Percentiles rank a stretch among this genome's conserved stretches.
These are phyloP conservation scores for Kwoniella sp. DNA, from an alignment of 768 basidiomycete species.

Conservation along the genomic window DNA sequence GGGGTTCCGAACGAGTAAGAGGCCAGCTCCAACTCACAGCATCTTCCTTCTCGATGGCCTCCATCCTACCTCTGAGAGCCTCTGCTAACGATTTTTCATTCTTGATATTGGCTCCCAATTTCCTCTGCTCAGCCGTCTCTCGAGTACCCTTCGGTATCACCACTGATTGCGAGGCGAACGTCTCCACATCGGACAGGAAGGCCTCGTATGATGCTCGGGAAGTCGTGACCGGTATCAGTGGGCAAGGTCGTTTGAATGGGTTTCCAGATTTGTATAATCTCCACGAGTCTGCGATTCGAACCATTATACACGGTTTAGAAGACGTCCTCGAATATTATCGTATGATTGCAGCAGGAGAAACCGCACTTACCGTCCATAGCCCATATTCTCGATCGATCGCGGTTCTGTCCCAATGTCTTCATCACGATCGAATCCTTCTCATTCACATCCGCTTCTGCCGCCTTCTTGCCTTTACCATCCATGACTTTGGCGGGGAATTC, in stretches of 20 bases:
- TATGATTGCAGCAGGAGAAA: too few species aligned
- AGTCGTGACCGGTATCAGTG: conserved; percentile 30
- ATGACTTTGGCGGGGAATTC: conserved; percentile 24
- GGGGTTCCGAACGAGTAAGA: too few species aligned
- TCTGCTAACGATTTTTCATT: conserved; percentile 37
- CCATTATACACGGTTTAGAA: too few species aligned
- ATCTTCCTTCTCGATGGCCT: conserved; percentile 46
- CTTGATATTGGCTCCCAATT: conserved; percentile 36
- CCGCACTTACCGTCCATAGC: conserved; percentile 39
- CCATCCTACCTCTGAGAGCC: conserved; percentile 27
- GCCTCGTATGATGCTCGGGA: conserved; percentile 27
- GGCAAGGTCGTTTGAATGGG: conserved; percentile 52
- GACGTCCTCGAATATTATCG: too few species aligned
- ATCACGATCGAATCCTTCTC: conserved; percentile 15
- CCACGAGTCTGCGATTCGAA: conserved; percentile 42
- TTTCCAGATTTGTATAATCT: conserved; percentile 49
- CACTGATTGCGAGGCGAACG: conserved; percentile 18
- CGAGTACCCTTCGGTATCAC: conserved; percentile 9
- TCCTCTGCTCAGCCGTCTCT: conserved; percentile 8
- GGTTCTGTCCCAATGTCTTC: conserved; percentile 39
- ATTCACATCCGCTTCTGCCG: conserved; percentile 5
- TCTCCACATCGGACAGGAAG: conserved; percentile 19
- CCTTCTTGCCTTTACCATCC: conserved; percentile 23
- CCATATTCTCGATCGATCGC: conserved; percentile 47
- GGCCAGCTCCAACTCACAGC: conserved; percentile 33